Base-by-base conservation (phyloP, 2,329 filamentous ascomycete genomes). In the Fusarium succisae region DNA sequence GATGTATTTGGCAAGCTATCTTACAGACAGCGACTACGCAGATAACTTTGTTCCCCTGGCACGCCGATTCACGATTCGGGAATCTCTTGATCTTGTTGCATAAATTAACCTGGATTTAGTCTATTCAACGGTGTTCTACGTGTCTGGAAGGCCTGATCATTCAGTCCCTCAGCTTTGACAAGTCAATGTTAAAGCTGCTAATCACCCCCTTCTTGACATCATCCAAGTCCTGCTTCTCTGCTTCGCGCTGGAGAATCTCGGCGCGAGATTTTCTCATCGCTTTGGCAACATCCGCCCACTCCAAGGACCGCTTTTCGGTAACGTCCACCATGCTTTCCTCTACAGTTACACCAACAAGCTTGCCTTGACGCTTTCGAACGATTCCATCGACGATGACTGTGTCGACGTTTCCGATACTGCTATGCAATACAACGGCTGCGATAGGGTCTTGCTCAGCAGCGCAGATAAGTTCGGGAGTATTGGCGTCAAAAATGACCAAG, bases 331-430 rank as follows among this genome's bases (percentile, higher is more conserved):
- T 41, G 1, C 18, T 15, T 3, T 51, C 30, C 12, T 67, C 65
- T 2, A 67, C 53, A 7, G 28, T 11, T 5, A 68, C 28, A 17
- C 30, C 39, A 12, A 67, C 20, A 3, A 68, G 20, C 22, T 67
- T 68, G 0, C 65, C 63, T 8, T 18, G n/a, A 13, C 65, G 53
- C 22, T 68, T 68, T 3, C 53, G 48, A 17, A 61, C 3, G 5
- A 67, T 37, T 11, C 65, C 65, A 9, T 68, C 63, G 1, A 68
- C 20, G 3, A 68, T 68, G 8, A 68, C 65, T 1, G 35, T 67
- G 15, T 68, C 63, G 1, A 68, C 24, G 15, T 61, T 67, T 1
- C 63, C 30, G 6, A 68, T 68, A 39, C 63, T 68, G 12, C 65
- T 68, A 15, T 68, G 63, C 5, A 68, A 9, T 2, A 68, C 63